phyloP scores from a whole-genome alignment of 2,329 filamentous ascomycete genomes.

The Teratosphaeria epicoccoides region DNA sequence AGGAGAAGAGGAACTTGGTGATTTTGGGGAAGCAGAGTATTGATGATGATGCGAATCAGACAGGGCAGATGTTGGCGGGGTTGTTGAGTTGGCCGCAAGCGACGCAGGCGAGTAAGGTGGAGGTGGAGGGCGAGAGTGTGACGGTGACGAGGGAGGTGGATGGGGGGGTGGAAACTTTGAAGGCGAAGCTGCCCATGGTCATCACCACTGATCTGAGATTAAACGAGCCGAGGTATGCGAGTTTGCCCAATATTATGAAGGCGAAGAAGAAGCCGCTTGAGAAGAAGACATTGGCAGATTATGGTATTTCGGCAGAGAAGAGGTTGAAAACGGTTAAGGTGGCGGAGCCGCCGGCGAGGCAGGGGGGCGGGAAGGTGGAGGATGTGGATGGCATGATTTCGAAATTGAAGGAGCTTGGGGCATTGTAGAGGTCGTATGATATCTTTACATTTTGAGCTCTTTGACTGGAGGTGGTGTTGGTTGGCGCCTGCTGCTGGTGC shows the following conservation, averaged over 20 bases:
- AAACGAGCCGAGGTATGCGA: constrained; percentile 92
- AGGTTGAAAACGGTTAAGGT: constrained; percentile 87
- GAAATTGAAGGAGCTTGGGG: constrained; percentile 93
- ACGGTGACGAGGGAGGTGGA: constrained; percentile 87
- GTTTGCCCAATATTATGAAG: constrained; percentile 98
- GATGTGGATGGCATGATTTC: constrained; percentile 89
- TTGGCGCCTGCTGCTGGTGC: too few species aligned
- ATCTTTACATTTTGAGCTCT: too few species aligned
- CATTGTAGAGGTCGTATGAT: constrained; percentile 48
- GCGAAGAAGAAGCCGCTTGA: constrained; percentile 99
- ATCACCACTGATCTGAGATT: constrained; percentile 90
- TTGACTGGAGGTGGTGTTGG: too few species aligned
- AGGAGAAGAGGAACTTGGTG: constrained; percentile 82
- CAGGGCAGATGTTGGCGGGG: constrained; percentile 94
- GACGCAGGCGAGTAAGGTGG: constrained; percentile 79
- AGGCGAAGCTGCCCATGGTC: constrained; percentile 76
- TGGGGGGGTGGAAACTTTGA: constrained; percentile 83
- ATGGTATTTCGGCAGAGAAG: constrained; percentile 62
- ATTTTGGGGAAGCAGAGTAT: constrained; percentile 97
- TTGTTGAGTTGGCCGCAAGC: constrained; percentile 88
- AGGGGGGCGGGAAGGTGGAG: constrained; percentile 94
- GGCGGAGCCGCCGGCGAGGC: constrained; percentile 70
- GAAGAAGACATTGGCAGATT: constrained; percentile 79
- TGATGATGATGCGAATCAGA: constrained; percentile 91
- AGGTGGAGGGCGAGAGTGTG: constrained; percentile 58